These are phyloP conservation scores for Sabuloglossum arenarium DNA, from an alignment of 495 filamentous ascomycete species.

Conservation along the genomic window DNA sequence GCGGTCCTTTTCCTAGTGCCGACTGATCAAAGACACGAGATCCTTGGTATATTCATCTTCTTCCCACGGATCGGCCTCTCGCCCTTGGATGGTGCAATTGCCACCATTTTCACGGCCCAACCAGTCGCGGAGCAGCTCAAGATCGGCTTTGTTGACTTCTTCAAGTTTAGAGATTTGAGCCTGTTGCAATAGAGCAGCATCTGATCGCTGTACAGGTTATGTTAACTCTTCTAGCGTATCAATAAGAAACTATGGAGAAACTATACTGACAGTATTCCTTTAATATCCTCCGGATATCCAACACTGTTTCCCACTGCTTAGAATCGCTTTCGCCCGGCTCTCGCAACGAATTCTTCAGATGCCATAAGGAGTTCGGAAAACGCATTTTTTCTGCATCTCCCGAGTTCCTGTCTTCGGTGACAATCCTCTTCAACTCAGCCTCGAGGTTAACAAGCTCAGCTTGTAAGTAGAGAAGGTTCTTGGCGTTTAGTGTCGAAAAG, in stretches of 20 bases:
- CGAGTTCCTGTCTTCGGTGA: slow-evolving; percentile 7
- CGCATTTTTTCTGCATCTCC: slow-evolving; percentile 3
- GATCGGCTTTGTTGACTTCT: neutral
- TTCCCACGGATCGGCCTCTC: neutral
- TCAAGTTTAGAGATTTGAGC: neutral
- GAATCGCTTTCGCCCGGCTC: too few species aligned
- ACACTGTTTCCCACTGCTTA: slow-evolving; percentile 9
- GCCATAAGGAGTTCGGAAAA: neutral
- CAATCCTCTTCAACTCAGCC: slow-evolving; percentile 4
- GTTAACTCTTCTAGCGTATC: too few species aligned
- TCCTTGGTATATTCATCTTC: neutral
- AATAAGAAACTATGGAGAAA: too few species aligned
- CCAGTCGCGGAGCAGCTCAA: neutral
- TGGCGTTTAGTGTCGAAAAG: slow-evolving; percentile 11
- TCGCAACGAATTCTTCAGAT: slow-evolving; percentile 8
- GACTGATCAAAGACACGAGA: neutral
- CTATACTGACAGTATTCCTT: slow-evolving; percentile 12
- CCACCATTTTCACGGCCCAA: neutral
- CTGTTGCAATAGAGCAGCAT: neutral
- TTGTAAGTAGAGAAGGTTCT: slow-evolving; percentile 15
- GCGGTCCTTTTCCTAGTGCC: neutral
- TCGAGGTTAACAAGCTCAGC: slow-evolving; percentile 14
- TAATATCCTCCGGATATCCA: slow-evolving; percentile 7
- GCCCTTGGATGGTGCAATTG: neutral
- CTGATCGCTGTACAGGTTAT: neutral